Base-by-base conservation (phyloP, 2,329 filamentous ascomycete species). In the Paraconiothyrium brasiliense region DNA sequence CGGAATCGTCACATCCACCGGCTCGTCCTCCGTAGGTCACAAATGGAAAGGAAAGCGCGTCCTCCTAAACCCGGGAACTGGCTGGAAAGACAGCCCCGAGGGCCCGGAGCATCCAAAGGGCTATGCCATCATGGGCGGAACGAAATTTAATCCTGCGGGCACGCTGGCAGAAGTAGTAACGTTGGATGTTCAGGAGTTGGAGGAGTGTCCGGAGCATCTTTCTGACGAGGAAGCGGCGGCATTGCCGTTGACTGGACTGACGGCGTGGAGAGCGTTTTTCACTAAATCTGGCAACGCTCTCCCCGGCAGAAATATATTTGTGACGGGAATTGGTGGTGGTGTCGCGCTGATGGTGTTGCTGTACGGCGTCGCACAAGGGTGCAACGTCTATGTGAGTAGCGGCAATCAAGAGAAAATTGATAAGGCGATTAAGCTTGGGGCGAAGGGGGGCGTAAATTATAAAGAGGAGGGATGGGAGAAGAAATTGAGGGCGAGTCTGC, bases 291-390 rank as follows among this genome's bases (percentile, higher is more conserved):
- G 85, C 5, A 88, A 89, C 67, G 86, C 86, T 7, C 80, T 82
- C 60, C 78, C 80, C 0, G 92, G 92, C 2, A 82, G 86, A 63
- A 97, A 96, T 73, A 84, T 98, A 4, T 82, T 98, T 35, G 81
- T 98, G 46, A 97, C 94, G 4, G 94, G 94, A 0, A 96, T 98
- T 77, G 94, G 94, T 0, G 94, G 94, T 39, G 94, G 94, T 47
- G 94, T 97, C 0, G 94, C 94, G 37, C 82, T 97, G 58, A 90
- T 92, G 82, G 90, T 87, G 6, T 81, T 97, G 69, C 85, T 92
- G 76, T 97, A 97, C 79, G 93, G 88, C 11, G 88, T 90, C 13
- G 92, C 10, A 81, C 88, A 67, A 92, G 93, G 41, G 87, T 90
- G 70, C 51, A 88, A 89, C 76, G 90, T 94, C n/a, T 97, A 85